Percentiles rank a stretch among this genome's conserved stretches.
Evolutionary conservation across 306 rosid genomes (phyloP).

Genomic region (Ceratonia siliqua): DNA sequence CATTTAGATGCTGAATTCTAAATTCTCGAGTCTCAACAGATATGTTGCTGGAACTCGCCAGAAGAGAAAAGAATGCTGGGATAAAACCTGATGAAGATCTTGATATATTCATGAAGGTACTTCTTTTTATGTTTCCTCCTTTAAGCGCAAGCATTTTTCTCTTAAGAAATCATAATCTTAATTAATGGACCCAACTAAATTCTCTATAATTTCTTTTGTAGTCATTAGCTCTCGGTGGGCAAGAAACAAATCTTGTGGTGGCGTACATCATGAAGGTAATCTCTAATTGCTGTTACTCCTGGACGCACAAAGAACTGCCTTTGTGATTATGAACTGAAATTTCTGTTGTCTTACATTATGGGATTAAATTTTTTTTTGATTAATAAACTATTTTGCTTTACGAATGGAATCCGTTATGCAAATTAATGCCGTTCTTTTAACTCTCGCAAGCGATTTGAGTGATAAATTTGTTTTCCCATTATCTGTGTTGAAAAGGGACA

Average conservation of each 20-base stretch:
- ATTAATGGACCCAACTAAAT: conserved; percentile 28
- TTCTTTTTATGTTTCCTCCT: conserved; percentile 22
- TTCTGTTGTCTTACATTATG: conserved; percentile 4
- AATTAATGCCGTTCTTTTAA: neutral
- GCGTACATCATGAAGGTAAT: conserved; percentile 97
- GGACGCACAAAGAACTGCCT: conserved; percentile 23
- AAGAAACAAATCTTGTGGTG: conserved; percentile 80
- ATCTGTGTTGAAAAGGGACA: neutral
- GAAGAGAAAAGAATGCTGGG: conserved; percentile 93
- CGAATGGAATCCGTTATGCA: conserved; percentile 7
- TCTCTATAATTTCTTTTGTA: conserved; percentile 38
- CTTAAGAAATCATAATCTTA: neutral
- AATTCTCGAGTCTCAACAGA: conserved; percentile 53
- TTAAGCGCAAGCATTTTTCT: neutral
- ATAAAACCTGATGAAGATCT: conserved; percentile 97
- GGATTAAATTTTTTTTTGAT: neutral
- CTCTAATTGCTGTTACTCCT: conserved; percentile 40
- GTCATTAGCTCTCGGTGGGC: conserved; percentile 94
- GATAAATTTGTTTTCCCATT: neutral
- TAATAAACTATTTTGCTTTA: neutral
- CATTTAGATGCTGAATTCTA: conserved; percentile 31
- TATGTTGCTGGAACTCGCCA: conserved; percentile 91
- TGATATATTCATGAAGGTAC: conserved; percentile 94
- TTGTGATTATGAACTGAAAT: conserved; percentile 12
- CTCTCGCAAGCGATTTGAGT: neutral